Evolutionary conservation across 371 early-diverging fungal genomes (phyloP).

Genomic region (Mortierella sp.): DNA sequence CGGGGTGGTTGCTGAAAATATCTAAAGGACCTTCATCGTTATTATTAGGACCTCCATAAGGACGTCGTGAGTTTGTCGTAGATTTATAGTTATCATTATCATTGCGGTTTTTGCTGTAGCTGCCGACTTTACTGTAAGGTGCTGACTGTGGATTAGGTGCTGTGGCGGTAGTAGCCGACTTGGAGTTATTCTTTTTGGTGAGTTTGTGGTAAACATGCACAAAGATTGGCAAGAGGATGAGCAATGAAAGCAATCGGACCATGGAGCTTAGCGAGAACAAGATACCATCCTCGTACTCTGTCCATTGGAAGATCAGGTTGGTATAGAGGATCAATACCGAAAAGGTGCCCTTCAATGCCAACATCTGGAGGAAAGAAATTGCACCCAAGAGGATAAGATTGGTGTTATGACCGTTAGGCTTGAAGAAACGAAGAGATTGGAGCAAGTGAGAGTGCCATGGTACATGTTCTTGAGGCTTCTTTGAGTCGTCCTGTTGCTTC

Average conservation of each 20-base stretch:
- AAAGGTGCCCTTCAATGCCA: conserved; percentile 42
- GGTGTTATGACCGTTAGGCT: conserved; percentile 32
- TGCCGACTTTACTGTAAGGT: background rate
- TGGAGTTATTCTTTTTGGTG: background rate
- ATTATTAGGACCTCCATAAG: background rate
- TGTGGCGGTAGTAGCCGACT: background rate
- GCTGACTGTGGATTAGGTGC: background rate
- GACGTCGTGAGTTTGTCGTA: background rate
- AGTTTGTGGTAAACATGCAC: conserved; percentile 17
- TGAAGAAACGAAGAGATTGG: conserved; percentile 31
- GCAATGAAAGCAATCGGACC: conserved; percentile 30
- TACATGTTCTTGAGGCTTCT: background rate
- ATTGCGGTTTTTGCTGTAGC: conserved; percentile 1
- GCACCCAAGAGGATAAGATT: conserved; percentile 40
- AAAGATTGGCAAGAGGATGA: conserved; percentile 33
- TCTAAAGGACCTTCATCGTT: background rate
- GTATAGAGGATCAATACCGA: conserved; percentile 46
- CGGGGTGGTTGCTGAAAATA: background rate
- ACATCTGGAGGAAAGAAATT: conserved; percentile 32
- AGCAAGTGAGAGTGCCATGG: conserved; percentile 38
- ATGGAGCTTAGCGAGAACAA: conserved; percentile 17
- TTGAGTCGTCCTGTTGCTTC: background rate
- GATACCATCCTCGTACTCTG: conserved; percentile 38
- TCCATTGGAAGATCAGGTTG: conserved; percentile 39
- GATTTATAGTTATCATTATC: background rate